Evolutionary conservation across 164 flowering plant genomes (phyloP).

Genomic region (Magnolia sinica): DNA sequence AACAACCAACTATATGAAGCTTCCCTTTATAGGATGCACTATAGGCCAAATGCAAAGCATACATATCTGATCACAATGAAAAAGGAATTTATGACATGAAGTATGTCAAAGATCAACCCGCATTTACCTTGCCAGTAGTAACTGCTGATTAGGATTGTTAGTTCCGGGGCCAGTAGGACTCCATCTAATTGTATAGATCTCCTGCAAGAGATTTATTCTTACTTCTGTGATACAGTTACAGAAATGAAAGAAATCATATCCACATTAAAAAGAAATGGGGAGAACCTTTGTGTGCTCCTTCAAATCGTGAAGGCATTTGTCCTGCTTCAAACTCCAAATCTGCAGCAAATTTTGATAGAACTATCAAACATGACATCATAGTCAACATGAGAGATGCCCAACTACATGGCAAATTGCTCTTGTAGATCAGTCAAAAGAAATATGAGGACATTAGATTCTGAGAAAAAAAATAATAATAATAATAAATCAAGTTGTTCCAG

Average conservation of each 20-base stretch:
- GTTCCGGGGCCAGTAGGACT: slow-evolving; percentile 96
- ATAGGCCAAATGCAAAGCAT: neutral
- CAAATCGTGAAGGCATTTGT: slow-evolving; percentile 72
- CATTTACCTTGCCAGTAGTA: slow-evolving; percentile 79
- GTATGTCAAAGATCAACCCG: neutral
- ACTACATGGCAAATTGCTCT: too few species aligned
- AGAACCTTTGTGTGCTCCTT: slow-evolving; percentile 81
- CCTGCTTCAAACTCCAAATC: slow-evolving; percentile 96
- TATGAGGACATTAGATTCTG: too few species aligned
- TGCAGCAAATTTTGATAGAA: slow-evolving; percentile 29
- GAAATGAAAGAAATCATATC: neutral
- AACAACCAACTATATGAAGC: too few species aligned
- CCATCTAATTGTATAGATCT: slow-evolving; percentile 96
- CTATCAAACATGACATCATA: neutral
- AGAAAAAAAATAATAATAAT: too few species aligned
- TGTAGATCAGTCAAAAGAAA: too few species aligned
- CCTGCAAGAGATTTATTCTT: slow-evolving; percentile 43
- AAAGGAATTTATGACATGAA: neutral
- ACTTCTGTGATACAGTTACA: neutral
- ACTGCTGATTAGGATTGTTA: slow-evolving; percentile 75
- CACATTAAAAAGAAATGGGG: slow-evolving; percentile 1
- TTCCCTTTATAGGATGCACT: too few species aligned
- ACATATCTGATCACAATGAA: neutral
- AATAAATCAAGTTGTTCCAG: too few species aligned
- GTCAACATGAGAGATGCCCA: too few species aligned